These are phyloP conservation scores for Populus euphratica DNA, from an alignment of 345 rosid species.

Conservation along the genomic window DNA sequence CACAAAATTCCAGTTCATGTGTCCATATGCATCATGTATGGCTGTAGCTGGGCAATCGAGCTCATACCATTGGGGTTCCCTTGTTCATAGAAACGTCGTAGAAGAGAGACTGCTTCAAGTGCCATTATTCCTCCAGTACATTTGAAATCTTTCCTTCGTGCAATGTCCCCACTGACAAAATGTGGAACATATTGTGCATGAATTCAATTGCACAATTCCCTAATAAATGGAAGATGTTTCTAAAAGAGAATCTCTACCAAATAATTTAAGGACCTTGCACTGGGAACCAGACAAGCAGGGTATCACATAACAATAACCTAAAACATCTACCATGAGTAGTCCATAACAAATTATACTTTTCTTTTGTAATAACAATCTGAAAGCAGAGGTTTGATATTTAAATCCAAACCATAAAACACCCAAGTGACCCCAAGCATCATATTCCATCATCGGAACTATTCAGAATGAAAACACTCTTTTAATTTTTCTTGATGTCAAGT, in stretches of 20 bases:
- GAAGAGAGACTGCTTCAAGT: constrained; percentile 62
- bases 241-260: background rate
- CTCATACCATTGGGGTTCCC: constrained; percentile 81
- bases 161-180: constrained; percentile 30
- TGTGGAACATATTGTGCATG: background rate
- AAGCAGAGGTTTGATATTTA: background rate
- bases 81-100: constrained; percentile 72
- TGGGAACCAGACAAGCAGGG: background rate
- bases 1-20: background rate
- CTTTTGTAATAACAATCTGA: background rate
- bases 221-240: background rate
- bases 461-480: background rate
- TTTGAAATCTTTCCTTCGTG: constrained; percentile 42
- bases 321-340: background rate
- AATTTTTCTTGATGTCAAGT: background rate
- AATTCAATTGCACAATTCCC: constrained; percentile 4
- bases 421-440: background rate
- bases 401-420: background rate
- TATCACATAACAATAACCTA: background rate
- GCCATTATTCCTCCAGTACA: constrained; percentile 72
- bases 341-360: background rate
- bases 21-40: background rate
- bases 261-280: background rate
- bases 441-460: background rate
- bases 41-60: background rate